These are phyloP conservation scores for Nemophila menziesii DNA, from an alignment of 257 asterid genomes.

Conservation along the genomic window DNA sequence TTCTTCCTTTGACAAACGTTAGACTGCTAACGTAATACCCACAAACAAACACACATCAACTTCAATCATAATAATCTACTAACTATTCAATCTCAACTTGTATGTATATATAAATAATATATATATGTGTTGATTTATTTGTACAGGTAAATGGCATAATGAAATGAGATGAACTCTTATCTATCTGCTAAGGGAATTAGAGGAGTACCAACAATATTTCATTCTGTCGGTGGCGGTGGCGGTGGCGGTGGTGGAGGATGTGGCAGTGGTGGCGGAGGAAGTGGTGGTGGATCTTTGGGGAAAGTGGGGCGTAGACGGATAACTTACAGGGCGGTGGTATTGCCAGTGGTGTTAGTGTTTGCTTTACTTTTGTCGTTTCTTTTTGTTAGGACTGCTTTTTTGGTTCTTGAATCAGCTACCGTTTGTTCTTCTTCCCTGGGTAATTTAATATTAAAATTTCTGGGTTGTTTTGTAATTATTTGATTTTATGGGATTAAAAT, in stretches of 20 bases:
- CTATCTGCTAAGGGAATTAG: conserved; percentile 35
- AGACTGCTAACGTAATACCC: background rate
- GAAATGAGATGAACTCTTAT: conserved; percentile 41
- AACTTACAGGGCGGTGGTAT: conserved; percentile 34
- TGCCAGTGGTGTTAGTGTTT: conserved; percentile 34
- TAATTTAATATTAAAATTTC: conserved; percentile 8
- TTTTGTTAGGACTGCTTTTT: conserved; percentile 44
- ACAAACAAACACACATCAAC: background rate
- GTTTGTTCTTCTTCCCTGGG: conserved; percentile 51
- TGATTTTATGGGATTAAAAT: conserved; percentile 1
- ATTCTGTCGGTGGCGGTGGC: conserved; percentile 13
- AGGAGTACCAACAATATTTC: conserved; percentile 28
- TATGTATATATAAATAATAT: conserved; percentile 6
- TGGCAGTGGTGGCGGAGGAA: conserved; percentile 22
- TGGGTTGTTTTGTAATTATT: conserved; percentile 4
- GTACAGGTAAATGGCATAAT: too few species aligned
- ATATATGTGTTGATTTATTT: background rate
- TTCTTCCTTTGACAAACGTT: background rate
- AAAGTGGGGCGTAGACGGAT: conserved; percentile 28
- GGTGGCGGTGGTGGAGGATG: conserved; percentile 22
- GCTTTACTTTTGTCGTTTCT: conserved; percentile 48
- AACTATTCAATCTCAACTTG: background rate
- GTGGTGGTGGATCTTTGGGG: conserved; percentile 26
- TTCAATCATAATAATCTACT: background rate
- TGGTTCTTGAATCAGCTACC: conserved; percentile 57